Evolutionary conservation across 2,329 filamentous ascomycete species (phyloP), one percentile per base, ranked within the genome.

Genomic region (Colletotrichum tropicale): DNA sequence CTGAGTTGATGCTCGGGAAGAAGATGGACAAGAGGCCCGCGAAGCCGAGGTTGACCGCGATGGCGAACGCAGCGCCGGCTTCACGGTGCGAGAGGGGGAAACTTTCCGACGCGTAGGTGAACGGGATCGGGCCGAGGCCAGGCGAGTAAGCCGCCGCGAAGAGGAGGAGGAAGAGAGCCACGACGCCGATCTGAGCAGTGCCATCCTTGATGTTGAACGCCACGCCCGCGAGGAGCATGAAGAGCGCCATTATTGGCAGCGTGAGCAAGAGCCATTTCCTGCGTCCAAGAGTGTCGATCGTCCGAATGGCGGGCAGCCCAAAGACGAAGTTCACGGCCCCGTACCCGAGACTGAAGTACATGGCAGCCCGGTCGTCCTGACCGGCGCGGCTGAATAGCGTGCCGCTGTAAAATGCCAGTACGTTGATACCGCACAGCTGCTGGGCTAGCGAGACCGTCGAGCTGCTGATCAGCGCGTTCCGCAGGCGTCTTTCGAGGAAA

Each of bases 1-100:
- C 55, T 1, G 77, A 75, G 48, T 81, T 80, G 43, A 84, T 79
- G 48, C 80, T 80, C 1, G 84, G 86, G 30, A 84, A 88, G 18
- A 85, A 83, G 13, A 89, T 82, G 15, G 87, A 85, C 1, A 89
- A 78, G 0, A 89, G 79, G 2, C 87, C 87, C 0, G 86, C 87
- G 71, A 89, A 88, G 34, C 86, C 81, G 4, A 89, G 82, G 76
- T 89, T 89, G 28, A 86, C 85, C 4, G 85, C 84, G 24, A 89
- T 87, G 4, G 87, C 87, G 32, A 88, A 86, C 0, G 88, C 86
- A 30, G 86, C 85, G 1, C 88, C 88, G 83, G 87, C 84, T 79
- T 89, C 88, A 75, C 88, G 84, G 75, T 89, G 86, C 6, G 86
- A 87, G 2, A 89, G 79, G 0, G 88, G 88, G 73, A 89, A 90